Base-by-base conservation (phyloP, 129 eudicot species). In the Saussurea involucrata region DNA sequence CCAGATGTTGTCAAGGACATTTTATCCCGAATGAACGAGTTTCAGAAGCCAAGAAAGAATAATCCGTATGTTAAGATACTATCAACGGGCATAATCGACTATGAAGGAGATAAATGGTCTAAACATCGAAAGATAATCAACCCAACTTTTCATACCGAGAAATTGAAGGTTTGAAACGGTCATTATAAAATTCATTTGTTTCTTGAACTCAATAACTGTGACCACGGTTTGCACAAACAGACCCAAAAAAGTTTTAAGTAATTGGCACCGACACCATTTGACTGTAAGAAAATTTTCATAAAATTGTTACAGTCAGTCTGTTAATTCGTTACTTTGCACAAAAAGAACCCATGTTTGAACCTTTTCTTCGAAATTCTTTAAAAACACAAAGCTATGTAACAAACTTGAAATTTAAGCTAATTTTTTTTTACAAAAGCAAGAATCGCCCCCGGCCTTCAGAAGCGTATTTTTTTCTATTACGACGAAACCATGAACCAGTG, bases 31-130 rank as follows among this genome's bases (percentile, higher is more conserved):
- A 77, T 77, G 81, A 68, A 67, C 36, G 81, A 77, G 36, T 77
- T 77, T 77, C 74, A 77, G 22, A 77, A 77, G 75, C 81, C 81
- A 13, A 77, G 46, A 24, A 77, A 77, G 34, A 77, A 55, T 58
- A 77, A 67, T 49, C 74, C 74, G 0, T 77, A 77, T 58, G 58
- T 77, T 22, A 34, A 67, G 36, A 68, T 77, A 36, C 68, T 77
- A 3, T 77, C 81, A 22, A 77, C 81, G 5, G 81, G 81, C 13
- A 73, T 77, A 24, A 77, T 77, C 10, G 81, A 77, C 2, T 77
- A 77, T 17, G 82, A 88, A 29, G 83, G 87, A 49, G 89, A 83
- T 9, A 82, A 85, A 77, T 85, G 87, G 84, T 85, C 87, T 24
- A 83, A 85, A 78, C 85, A 73, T 18, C 74, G 92, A 66, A 85